These are phyloP conservation scores for Cercospora sp. DNA, from an alignment of 2,329 filamentous ascomycete genomes.

Conservation along the genomic window DNA sequence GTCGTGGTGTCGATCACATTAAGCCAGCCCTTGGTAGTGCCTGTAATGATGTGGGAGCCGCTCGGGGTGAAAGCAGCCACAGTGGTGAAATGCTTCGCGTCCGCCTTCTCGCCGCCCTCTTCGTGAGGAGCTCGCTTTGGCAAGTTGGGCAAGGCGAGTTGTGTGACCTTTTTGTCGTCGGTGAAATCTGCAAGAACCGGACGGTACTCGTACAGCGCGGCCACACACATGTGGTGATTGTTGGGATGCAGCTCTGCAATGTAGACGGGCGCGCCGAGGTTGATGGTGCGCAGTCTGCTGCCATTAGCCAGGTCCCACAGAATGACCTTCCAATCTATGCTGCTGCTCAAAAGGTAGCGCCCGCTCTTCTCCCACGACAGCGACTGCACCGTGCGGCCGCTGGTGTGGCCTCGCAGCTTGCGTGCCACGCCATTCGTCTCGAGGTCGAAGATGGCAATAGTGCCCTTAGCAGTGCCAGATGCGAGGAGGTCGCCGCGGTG, in stretches of 20 bases:
- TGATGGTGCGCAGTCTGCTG: slow-evolving; percentile 74
- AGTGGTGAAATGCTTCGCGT: slow-evolving; percentile 92
- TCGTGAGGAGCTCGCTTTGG: slow-evolving; percentile 73
- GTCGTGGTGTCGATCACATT: slow-evolving; percentile 89
- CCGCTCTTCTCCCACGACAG: slow-evolving; percentile 94
- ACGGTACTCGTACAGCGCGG: slow-evolving; percentile 89
- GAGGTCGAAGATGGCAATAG: slow-evolving; percentile 92
- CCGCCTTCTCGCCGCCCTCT: slow-evolving; percentile 79
- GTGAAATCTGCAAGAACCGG: slow-evolving; percentile 75
- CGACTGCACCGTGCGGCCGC: slow-evolving; percentile 78
- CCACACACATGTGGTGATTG: slow-evolving; percentile 83
- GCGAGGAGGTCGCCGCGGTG: slow-evolving; percentile 92
- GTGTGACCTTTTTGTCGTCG: slow-evolving; percentile 60
- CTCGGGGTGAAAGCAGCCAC: slow-evolving; percentile 83
- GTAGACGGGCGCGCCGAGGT: slow-evolving; percentile 90
- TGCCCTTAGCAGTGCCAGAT: slow-evolving; percentile 86
- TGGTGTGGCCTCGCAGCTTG: slow-evolving; percentile 86
- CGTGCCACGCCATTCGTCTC: slow-evolving; percentile 96
- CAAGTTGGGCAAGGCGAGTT: slow-evolving; percentile 70
- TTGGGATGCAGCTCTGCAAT: slow-evolving; percentile 92
- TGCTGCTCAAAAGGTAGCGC: slow-evolving; percentile 85
- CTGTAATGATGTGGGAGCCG: slow-evolving; percentile 85
- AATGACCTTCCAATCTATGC: slow-evolving; percentile 94
- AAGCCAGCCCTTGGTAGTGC: slow-evolving; percentile 92
- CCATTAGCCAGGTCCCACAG: slow-evolving; percentile 86